Evolutionary conservation across 768 basidiomycete species (phyloP).

Genomic region (Auricularia heimuer): DNA sequence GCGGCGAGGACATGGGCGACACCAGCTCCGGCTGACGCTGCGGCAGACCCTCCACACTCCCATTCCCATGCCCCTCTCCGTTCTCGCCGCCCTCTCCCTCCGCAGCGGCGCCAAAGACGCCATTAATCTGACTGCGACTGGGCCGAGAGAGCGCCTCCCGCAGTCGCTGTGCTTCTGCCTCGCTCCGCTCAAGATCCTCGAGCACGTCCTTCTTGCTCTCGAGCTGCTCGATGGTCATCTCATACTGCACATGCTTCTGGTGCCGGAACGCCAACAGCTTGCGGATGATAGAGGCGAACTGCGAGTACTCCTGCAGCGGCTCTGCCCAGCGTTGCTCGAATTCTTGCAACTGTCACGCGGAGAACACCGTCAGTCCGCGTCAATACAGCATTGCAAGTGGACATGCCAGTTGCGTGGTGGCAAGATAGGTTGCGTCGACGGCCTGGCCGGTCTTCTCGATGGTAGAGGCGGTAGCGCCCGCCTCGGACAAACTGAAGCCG

Average conservation of each 20-base stretch:
- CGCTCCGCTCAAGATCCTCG: conserved; percentile 86
- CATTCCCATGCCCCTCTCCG: conserved; percentile 4
- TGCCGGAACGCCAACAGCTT: conserved; percentile 89
- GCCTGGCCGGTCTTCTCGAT: conserved; percentile 98
- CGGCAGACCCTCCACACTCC: neutral
- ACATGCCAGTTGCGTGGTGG: conserved; percentile 74
- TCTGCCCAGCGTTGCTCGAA: conserved; percentile 94
- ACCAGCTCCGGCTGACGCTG: conserved; percentile 29
- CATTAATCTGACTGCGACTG: conserved; percentile 31
- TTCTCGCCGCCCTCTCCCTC: conserved; percentile 12
- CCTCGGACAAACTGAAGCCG: conserved; percentile 86
- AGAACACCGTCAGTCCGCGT: neutral
- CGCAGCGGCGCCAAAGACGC: conserved; percentile 14
- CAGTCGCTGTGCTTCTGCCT: conserved; percentile 79
- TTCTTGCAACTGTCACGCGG: conserved; percentile 62
- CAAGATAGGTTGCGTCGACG: conserved; percentile 86
- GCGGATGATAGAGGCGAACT: conserved; percentile 93
- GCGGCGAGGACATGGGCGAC: conserved; percentile 47
- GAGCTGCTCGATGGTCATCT: conserved; percentile 88
- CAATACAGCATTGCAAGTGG: conserved; percentile 17
- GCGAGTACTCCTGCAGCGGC: conserved; percentile 89
- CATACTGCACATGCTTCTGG: conserved; percentile 95
- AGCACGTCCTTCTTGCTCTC: conserved; percentile 77
- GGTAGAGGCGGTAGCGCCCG: conserved; percentile 59
- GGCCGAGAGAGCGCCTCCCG: conserved; percentile 67